Percentiles rank a stretch among this genome's conserved stretches.
These are phyloP conservation scores for Colletotrichum australisinense DNA, from an alignment of 2,329 filamentous ascomycete genomes.

Conservation along the genomic window DNA sequence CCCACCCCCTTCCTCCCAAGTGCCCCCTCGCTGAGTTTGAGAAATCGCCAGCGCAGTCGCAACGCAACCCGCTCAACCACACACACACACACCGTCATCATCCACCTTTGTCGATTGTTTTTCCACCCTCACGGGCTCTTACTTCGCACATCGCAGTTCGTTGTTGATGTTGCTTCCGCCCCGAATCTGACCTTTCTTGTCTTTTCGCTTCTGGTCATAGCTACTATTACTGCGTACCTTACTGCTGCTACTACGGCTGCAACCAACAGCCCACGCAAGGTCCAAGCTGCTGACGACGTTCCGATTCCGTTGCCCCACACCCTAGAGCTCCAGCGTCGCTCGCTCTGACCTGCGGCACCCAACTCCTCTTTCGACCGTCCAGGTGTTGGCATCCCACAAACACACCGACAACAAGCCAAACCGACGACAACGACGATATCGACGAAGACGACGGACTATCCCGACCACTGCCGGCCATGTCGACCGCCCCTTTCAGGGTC, in stretches of 20 bases:
- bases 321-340: slow-evolving; percentile 21
- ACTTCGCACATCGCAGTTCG: neutral
- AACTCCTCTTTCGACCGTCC: slow-evolving; percentile 29
- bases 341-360: slow-evolving; percentile 25
- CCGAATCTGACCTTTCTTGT: slow-evolving; percentile 11
- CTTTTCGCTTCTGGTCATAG: neutral
- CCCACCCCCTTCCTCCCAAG: neutral
- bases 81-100: neutral
- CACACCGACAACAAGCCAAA: slow-evolving; percentile 1
- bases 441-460: slow-evolving; percentile 17
- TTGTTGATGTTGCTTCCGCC: neutral
- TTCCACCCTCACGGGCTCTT: neutral
- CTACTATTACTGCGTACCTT: neutral
- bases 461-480: slow-evolving; percentile 34
- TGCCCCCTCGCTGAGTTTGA: neutral
- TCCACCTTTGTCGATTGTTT: neutral
- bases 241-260: neutral
- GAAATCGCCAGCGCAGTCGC: neutral
- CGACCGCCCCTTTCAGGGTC: slow-evolving; percentile 83
- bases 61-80: neutral
- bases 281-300: slow-evolving; percentile 37
- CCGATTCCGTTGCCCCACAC: slow-evolving; percentile 34
- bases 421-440: slow-evolving; percentile 4
- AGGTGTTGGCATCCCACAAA: neutral
- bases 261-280: slow-evolving; percentile 29